Percentiles rank a stretch among this genome's conserved stretches.
These are phyloP conservation scores for Fonsecaea monophora DNA, from an alignment of 2,329 filamentous ascomycete genomes.

Conservation along the genomic window DNA sequence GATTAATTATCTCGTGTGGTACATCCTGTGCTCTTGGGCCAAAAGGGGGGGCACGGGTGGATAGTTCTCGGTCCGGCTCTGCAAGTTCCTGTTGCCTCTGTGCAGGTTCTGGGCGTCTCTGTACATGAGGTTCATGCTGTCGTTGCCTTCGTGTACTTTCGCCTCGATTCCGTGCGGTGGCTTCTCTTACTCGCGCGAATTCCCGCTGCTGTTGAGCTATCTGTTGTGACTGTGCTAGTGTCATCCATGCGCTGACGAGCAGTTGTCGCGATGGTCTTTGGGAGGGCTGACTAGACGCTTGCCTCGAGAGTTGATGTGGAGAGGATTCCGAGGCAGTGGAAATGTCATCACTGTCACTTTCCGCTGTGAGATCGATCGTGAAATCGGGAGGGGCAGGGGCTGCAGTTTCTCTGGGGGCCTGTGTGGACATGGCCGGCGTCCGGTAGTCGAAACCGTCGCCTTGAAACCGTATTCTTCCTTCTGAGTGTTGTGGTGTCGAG, in stretches of 20 bases:
- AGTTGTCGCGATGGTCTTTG: background rate
- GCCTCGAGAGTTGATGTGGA: background rate
- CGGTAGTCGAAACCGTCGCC: slow-evolving; percentile 64
- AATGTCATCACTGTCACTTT: slow-evolving; percentile 29
- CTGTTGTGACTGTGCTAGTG: background rate
- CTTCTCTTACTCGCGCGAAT: background rate
- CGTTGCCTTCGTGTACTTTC: background rate
- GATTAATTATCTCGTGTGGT: slow-evolving; percentile 53
- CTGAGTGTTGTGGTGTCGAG: slow-evolving; percentile 36
- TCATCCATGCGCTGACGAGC: background rate
- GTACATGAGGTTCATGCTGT: too few relatives aligned
- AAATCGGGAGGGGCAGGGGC: slow-evolving; percentile 9
- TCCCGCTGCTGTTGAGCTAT: background rate
- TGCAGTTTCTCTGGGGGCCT: slow-evolving; percentile 14
- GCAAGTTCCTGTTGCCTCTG: background rate
- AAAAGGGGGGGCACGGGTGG: slow-evolving; percentile 27
- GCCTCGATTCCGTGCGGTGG: background rate
- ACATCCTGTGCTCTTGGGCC: slow-evolving; percentile 12
- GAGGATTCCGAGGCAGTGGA: slow-evolving; percentile 18
- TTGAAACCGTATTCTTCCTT: slow-evolving; percentile 45
- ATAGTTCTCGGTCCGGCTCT: slow-evolving; percentile 7
- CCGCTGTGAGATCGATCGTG: slow-evolving; percentile 35
- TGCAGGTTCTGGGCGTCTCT: background rate
- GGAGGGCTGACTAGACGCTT: background rate
- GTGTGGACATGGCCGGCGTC: slow-evolving; percentile 56